phyloP scores from a whole-genome alignment of 306 rosid species.

The Gastrolobium villosum region DNA sequence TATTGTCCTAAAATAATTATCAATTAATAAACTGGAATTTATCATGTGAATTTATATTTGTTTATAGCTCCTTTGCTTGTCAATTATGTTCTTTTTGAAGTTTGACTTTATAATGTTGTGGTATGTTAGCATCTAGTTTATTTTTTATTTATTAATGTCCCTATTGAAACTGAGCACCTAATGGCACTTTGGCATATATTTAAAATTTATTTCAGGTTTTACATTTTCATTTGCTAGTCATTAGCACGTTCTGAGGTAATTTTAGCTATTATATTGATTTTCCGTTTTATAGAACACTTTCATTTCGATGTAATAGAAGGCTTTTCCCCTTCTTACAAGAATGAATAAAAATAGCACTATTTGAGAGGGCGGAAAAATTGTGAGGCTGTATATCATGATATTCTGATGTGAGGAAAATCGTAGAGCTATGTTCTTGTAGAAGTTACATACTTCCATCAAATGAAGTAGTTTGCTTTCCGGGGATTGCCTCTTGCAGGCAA shows the following conservation, averaged over 20 bases:
- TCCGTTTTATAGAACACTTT: neutral
- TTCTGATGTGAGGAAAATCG: neutral
- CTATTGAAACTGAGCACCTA: conserved; percentile 8
- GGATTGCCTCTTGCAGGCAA: conserved; percentile 9
- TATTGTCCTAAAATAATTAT: neutral
- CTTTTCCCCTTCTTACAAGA: neutral
- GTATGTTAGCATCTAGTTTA: neutral
- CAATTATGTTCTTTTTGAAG: neutral
- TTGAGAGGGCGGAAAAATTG: neutral
- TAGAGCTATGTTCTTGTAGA: neutral
- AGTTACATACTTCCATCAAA: neutral
- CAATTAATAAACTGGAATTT: conserved; percentile 7
- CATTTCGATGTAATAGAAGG: neutral
- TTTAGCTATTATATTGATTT: neutral
- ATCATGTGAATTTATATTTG: conserved; percentile 13
- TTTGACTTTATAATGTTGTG: neutral
- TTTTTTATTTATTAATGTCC: neutral
- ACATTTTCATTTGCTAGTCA: neutral
- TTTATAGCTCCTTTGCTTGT: neutral
- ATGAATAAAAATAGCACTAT: neutral
- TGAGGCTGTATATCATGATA: neutral
- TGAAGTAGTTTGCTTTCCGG: conserved; percentile 1
- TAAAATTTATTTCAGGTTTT: neutral
- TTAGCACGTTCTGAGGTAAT: neutral
- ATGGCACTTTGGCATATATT: conserved; percentile 1